Evolutionary conservation across 371 early-diverging fungal species (phyloP).

Genomic region (Syncephalastrum monosporum): DNA sequence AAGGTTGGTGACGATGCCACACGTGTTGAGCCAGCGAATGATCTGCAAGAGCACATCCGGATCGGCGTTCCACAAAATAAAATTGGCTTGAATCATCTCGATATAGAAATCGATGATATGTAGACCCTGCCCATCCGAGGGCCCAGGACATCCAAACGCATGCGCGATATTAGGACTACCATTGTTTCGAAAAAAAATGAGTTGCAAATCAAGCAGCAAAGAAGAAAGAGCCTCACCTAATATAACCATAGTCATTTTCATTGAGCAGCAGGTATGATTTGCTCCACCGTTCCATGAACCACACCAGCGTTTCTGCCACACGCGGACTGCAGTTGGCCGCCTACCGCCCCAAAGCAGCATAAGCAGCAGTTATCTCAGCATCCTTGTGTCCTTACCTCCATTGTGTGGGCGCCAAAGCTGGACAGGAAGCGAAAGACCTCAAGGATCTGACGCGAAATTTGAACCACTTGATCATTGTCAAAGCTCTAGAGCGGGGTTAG

Average conservation of each 20-base stretch:
- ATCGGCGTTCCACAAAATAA: slow-evolving; percentile 73
- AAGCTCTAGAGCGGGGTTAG: slow-evolving; percentile 6
- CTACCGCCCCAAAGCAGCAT: slow-evolving; percentile 17
- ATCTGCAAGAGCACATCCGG: slow-evolving; percentile 69
- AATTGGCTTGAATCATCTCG: slow-evolving; percentile 58
- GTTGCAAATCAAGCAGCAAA: background rate
- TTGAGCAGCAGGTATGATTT: slow-evolving; percentile 68
- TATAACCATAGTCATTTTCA: slow-evolving; percentile 57
- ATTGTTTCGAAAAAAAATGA: background rate
- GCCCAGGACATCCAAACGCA: slow-evolving; percentile 57
- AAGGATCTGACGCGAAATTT: slow-evolving; percentile 54
- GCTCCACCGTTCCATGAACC: slow-evolving; percentile 78
- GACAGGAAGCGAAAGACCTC: slow-evolving; percentile 42
- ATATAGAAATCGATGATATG: slow-evolving; percentile 63
- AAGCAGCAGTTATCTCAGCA: too few species aligned
- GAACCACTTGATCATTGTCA: slow-evolving; percentile 57
- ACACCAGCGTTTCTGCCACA: slow-evolving; percentile 69
- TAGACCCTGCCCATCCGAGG: slow-evolving; percentile 61
- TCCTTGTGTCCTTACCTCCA: slow-evolving; percentile 34
- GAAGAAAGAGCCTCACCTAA: slow-evolving; percentile 34
- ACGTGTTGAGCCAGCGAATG: slow-evolving; percentile 57
- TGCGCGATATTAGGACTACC: slow-evolving; percentile 51
- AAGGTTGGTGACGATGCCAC: slow-evolving; percentile 48
- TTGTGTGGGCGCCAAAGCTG: slow-evolving; percentile 32
- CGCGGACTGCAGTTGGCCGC: slow-evolving; percentile 72